phyloP scores from a whole-genome alignment of 257 asterid genomes.

The Leptodermis oblonga region DNA sequence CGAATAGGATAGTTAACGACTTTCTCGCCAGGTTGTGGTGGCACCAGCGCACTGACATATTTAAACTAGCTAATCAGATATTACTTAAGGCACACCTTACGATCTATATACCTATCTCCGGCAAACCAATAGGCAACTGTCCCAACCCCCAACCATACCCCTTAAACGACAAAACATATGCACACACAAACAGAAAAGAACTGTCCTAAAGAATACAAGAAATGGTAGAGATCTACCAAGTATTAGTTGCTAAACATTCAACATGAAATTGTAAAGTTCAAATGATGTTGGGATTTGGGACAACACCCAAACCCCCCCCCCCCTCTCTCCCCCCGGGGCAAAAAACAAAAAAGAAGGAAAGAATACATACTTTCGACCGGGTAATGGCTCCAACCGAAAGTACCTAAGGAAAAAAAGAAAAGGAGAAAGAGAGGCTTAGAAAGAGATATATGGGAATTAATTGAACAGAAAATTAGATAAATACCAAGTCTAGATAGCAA shows the following conservation, averaged over 20 bases:
- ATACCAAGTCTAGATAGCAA: background rate
- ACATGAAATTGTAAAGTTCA: background rate
- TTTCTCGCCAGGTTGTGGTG: conserved; percentile 96
- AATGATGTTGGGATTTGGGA: background rate
- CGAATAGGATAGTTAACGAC: conserved; percentile 83
- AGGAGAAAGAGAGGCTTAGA: conserved; percentile 10
- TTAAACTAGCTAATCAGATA: conserved; percentile 16
- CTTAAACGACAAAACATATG: background rate
- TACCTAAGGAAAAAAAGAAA: conserved; percentile 45
- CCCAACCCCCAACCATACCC: background rate
- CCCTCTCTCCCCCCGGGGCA: too few species aligned
- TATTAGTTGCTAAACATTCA: too few species aligned
- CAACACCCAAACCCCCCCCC: too few species aligned
- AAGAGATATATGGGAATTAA: conserved; percentile 3
- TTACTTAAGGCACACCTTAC: background rate
- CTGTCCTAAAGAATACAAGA: background rate
- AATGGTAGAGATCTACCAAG: background rate
- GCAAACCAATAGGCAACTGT: background rate
- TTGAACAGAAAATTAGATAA: conserved; percentile 1
- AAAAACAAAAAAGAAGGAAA: too few species aligned
- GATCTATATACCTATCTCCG: background rate
- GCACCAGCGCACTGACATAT: conserved; percentile 62
- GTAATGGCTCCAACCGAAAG: conserved; percentile 90
- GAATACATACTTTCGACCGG: conserved; percentile 88
- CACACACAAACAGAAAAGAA: too few species aligned